phyloP scores from a whole-genome alignment of 805 yeast genomes.

The Candida cerambycidarum region DNA sequence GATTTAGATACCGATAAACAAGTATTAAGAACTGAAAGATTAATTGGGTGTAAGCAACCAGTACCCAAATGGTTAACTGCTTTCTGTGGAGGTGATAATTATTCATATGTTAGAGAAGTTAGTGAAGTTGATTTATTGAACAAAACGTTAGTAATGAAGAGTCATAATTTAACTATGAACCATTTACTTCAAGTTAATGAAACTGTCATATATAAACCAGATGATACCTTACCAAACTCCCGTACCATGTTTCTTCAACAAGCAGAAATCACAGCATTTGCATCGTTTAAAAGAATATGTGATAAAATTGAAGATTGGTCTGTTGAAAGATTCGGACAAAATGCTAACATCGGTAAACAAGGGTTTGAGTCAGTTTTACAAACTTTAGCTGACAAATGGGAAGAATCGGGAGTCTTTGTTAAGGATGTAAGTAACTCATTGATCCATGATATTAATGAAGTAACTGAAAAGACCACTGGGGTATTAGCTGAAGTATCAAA shows the following conservation, averaged over 20 bases:
- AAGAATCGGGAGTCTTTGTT: slow-evolving; percentile 39
- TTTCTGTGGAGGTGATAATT: slow-evolving; percentile 69
- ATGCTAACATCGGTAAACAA: slow-evolving; percentile 74
- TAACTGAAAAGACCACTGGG: slow-evolving; percentile 13
- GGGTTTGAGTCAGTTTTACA: slow-evolving; percentile 84
- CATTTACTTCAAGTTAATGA: slow-evolving; percentile 78
- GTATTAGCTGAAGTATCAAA: slow-evolving; percentile 15
- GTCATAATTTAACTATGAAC: slow-evolving; percentile 83
- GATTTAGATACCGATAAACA: slow-evolving; percentile 53
- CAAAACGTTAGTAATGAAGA: slow-evolving; percentile 71
- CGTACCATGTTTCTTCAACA: slow-evolving; percentile 72
- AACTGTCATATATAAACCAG: slow-evolving; percentile 80
- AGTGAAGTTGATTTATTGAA: slow-evolving; percentile 73
- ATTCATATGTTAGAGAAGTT: slow-evolving; percentile 84
- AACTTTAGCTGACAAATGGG: slow-evolving; percentile 46
- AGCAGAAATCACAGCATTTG: slow-evolving; percentile 88
- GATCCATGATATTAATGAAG: slow-evolving; percentile 23
- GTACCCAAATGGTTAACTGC: slow-evolving; percentile 79
- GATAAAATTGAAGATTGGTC: slow-evolving; percentile 91
- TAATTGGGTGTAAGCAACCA: slow-evolving; percentile 84
- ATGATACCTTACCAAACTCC: slow-evolving; percentile 46
- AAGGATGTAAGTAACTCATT: slow-evolving; percentile 27
- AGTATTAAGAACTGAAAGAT: slow-evolving; percentile 73
- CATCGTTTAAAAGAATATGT: slow-evolving; percentile 66
- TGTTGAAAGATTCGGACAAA: slow-evolving; percentile 81